Base-by-base conservation (phyloP, 2,329 filamentous ascomycete species). In the Ophiostoma montium region DNA sequence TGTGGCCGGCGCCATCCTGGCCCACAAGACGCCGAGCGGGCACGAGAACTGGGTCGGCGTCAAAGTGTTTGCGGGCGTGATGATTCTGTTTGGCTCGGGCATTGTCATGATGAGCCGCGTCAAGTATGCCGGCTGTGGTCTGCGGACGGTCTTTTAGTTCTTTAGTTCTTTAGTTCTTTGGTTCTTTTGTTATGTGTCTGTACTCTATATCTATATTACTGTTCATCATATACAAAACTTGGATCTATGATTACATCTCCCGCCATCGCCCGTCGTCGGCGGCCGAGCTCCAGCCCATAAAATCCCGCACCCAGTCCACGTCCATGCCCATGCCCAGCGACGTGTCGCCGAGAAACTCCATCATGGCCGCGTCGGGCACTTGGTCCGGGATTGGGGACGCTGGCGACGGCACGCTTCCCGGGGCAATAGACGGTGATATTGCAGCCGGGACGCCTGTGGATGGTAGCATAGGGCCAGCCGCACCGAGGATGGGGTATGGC, bases 1-100 rank as follows among this genome's bases (percentile, higher is more conserved):
- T 0, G 74, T 76, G 52, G 70, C 65, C 0, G 72, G 72, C 5
- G 67, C 65, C 46, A 58, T 59, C 23, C 44, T 58, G 16, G 31
- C 53, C 0, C 52, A 11, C 39, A 30, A 30, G 23, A 30, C n/a
- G 23, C 16, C 58, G 0, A 33, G 33, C 33, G 5, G 23, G 36
- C n/a, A 21, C 35, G 51, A 58, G 5, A 60, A 60, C 6, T 67
- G 61, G 59, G 42, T 59, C 0, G 62, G 62, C 3, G 57, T 66
- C 33, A 68, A 68, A 55, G 52, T 67, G 3, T 68, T 68, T 47
- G 54, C 59, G 0, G 64, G 62, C 5, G 57, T 63, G 2, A 56
- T 64, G 13, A 60, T 61, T 35, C 12, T 64, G 3, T 55, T 52
- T 1, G 63, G 63, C 12, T 63, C 61, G 12, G 52, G 54, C 2